A percentile compares a stretch with the other conserved stretches of the same genome.
These are phyloP conservation scores for Rostrohypoxylon terebratum DNA, from an alignment of 495 filamentous ascomycete genomes.

Conservation along the genomic window DNA sequence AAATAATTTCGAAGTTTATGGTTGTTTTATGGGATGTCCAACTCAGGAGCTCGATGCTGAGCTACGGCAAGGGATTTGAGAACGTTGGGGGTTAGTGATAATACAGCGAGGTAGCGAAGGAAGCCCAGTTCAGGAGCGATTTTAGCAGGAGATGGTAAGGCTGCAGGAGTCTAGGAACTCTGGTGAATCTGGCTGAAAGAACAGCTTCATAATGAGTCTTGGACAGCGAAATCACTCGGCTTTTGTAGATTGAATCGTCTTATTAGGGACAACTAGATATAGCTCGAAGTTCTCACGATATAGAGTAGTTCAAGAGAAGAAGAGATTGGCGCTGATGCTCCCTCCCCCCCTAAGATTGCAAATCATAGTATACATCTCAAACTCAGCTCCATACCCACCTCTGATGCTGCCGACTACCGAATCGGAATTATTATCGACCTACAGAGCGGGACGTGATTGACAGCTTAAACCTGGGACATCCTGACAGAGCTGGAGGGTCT, in stretches of 20 bases:
- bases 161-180: slow-evolving; percentile 44
- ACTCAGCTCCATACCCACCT: slow-evolving; percentile 36
- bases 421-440: slow-evolving; percentile 49
- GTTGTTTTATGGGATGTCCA: slow-evolving; percentile 10
- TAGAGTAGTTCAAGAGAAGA: slow-evolving; percentile 21
- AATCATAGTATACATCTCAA: slow-evolving; percentile 35
- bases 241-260: slow-evolving; percentile 46
- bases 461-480: slow-evolving; percentile 51
- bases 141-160: slow-evolving; percentile 35
- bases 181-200: slow-evolving; percentile 38
- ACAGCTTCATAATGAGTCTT: slow-evolving; percentile 40
- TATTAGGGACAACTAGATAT: slow-evolving; percentile 27
- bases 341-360: slow-evolving; percentile 32
- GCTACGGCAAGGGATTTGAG: slow-evolving; percentile 19
- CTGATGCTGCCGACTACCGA: slow-evolving; percentile 38
- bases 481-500: slow-evolving; percentile 50
- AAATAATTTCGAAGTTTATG: slow-evolving; percentile 24
- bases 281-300: slow-evolving; percentile 32
- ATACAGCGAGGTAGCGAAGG: slow-evolving; percentile 26
- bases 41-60: slow-evolving; percentile 17
- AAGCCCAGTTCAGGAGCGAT: slow-evolving; percentile 27
- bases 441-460: slow-evolving; percentile 42
- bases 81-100: slow-evolving; percentile 25
- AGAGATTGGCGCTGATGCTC: slow-evolving; percentile 28
- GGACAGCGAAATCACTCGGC: slow-evolving; percentile 40